Base-by-base conservation (phyloP, 208 protist species). In the Naegleria lovaniensis region DNA sequence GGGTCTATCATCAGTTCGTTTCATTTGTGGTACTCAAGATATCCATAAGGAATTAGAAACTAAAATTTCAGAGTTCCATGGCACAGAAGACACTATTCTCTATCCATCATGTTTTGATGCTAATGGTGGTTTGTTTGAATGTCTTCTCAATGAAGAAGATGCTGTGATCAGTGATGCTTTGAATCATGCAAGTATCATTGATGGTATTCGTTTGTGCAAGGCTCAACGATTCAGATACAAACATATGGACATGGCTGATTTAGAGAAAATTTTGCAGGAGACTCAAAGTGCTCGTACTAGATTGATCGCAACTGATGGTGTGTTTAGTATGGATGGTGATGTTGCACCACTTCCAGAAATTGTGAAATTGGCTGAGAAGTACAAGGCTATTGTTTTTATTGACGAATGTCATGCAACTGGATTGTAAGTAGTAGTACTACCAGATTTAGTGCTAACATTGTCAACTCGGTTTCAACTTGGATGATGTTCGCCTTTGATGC, bases 171-270 rank as follows among this genome's bases (percentile, higher is more conserved):
- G 90, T 41, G 96, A 97, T 90, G 90, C 91, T 33, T 94, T 97
- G 25, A 97, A 97, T 92, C 96, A 97, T 92, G 96, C 96, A 11
- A 95, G 93, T 55, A 97, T 97, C 89, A 97, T 97, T 89, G 96
- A 97, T 91, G 96, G 96, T 40, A 95, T 97, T 79, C 91, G 96
- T 15, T 93, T 97, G 33, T 96, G 95, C 93, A 97, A 97, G 92
- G 95, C 94, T 22, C 83, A 93, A 33, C 88, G 89, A 40, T 83
- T 89, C 33, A 67, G 92, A 7, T 95, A 94, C 90, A 89, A 93
- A n/a, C 95, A 97, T 92, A 51, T 96, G 67, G 94, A 97, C 91
- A 96, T 97, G 95, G 75, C 91, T 13, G 94, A 96, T 85, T 93
- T 97, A 33, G 95, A 97, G 83, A 91, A 92, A 52, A 90, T 93